Evolutionary conservation across 805 yeast genomes (phyloP).

Genomic region (Hanseniaspora hatyaiensis): DNA sequence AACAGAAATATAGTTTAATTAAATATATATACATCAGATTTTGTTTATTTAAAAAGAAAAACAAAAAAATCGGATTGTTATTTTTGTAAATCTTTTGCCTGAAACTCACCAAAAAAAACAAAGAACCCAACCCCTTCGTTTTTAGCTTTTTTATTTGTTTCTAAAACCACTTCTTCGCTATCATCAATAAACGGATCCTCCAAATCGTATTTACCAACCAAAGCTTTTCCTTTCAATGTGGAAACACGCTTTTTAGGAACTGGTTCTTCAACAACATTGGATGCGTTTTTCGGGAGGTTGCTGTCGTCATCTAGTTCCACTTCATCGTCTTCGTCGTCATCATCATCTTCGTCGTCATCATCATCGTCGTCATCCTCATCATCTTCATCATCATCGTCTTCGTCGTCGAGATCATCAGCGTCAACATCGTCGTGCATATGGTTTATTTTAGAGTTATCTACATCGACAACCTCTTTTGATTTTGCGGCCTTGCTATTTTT

Average conservation of each 20-base stretch:
- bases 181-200: conserved; percentile 97
- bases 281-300: conserved; percentile 16
- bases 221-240: conserved; percentile 41
- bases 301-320: conserved; percentile 1
- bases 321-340: conserved; percentile 16
- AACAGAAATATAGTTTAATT: background rate
- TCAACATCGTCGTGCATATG: background rate
- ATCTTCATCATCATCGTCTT: background rate
- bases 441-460: too few relatives aligned
- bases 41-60: conserved; percentile 26
- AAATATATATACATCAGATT: background rate
- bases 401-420: background rate
- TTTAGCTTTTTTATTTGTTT: conserved; percentile 50
- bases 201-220: conserved; percentile 81
- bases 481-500: background rate
- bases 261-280: conserved; percentile 26
- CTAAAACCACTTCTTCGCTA: conserved; percentile 83
- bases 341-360: conserved; percentile 15
- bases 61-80: conserved; percentile 18
- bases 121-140: conserved; percentile 92
- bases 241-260: conserved; percentile 28
- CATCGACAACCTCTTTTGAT: background rate
- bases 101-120: conserved; percentile 83
- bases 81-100: conserved; percentile 36
- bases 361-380: conserved; percentile 13